Percentiles rank a stretch among this genome's conserved stretches.
phyloP scores from a whole-genome alignment of 176 grass and related monocot genomes.

The Aegilops longissima region DNA sequence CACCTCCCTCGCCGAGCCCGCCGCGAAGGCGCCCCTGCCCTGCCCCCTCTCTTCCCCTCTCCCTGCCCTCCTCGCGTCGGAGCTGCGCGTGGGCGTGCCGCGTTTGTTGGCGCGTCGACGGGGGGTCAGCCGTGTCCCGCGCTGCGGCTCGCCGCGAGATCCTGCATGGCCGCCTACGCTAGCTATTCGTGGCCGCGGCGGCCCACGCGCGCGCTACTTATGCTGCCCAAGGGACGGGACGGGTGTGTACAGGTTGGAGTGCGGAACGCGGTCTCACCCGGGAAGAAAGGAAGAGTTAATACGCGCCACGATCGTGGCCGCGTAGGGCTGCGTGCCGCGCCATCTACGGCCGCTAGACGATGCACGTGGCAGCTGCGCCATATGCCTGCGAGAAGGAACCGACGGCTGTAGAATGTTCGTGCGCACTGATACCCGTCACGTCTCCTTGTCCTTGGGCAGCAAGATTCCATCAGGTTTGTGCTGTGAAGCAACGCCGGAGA shows the following conservation, averaged over 20 bases:
- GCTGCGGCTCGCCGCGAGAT: conserved; percentile 26
- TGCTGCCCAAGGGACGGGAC: neutral
- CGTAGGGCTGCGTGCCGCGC: conserved; percentile 5
- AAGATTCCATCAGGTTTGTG: too few relatives aligned
- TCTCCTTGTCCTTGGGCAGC: neutral
- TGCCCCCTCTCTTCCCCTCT: neutral
- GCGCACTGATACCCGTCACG: neutral
- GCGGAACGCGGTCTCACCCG: neutral
- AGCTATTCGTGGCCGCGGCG: neutral
- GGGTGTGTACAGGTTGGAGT: conserved; percentile 14
- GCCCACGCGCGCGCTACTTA: neutral
- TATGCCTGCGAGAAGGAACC: neutral
- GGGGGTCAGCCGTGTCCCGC: neutral
- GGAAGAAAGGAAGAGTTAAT: neutral
- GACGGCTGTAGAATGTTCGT: neutral
- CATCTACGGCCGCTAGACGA: neutral
- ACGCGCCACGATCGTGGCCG: neutral
- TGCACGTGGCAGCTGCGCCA: neutral
- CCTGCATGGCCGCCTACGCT: conserved; percentile 8
- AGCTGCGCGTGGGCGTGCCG: neutral
- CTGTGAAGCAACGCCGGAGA: too few relatives aligned
- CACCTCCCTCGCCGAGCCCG: neutral
- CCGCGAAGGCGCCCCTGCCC: neutral
- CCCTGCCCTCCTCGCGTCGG: neutral
- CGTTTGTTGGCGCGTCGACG: neutral